Evolutionary conservation across 257 asterid species (phyloP).

Genomic region (Solanum clarkiae): DNA sequence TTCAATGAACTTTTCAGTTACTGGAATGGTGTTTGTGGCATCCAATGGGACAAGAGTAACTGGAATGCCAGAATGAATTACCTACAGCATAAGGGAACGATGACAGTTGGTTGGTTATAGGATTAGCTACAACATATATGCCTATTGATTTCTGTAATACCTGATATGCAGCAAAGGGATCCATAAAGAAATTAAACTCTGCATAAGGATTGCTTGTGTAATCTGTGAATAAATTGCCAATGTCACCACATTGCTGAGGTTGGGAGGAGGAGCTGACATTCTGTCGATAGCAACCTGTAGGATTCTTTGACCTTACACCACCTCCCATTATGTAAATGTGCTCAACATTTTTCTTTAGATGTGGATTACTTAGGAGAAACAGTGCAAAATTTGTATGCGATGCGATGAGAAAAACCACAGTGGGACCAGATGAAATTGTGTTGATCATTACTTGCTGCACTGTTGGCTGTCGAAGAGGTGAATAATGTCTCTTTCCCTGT

Average conservation of each 20-base stretch:
- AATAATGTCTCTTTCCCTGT: constrained; percentile 61
- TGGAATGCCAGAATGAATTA: constrained; percentile 77
- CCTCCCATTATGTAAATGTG: constrained; percentile 89
- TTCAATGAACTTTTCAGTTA: constrained; percentile 32
- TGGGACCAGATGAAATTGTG: constrained; percentile 59
- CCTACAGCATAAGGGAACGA: constrained; percentile 19
- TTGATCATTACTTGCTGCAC: constrained; percentile 65
- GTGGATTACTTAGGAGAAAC: constrained; percentile 63
- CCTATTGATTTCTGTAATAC: constrained; percentile 9
- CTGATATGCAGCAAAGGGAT: constrained; percentile 96
- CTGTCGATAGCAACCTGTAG: constrained; percentile 61
- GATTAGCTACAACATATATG: neutral
- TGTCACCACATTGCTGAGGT: constrained; percentile 57
- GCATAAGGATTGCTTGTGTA: constrained; percentile 68
- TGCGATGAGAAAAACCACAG: constrained; percentile 47
- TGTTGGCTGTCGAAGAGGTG: constrained; percentile 70
- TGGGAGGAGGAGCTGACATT: constrained; percentile 36
- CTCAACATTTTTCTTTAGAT: constrained; percentile 51
- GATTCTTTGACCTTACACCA: constrained; percentile 56
- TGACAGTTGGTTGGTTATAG: neutral
- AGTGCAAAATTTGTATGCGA: constrained; percentile 51
- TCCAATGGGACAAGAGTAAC: constrained; percentile 79
- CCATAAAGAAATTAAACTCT: constrained; percentile 73
- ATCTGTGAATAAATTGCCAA: constrained; percentile 57
- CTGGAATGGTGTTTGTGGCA: constrained; percentile 84